Base-by-base conservation (phyloP, 2,329 filamentous ascomycete genomes). In the Ophiostoma ips region DNA sequence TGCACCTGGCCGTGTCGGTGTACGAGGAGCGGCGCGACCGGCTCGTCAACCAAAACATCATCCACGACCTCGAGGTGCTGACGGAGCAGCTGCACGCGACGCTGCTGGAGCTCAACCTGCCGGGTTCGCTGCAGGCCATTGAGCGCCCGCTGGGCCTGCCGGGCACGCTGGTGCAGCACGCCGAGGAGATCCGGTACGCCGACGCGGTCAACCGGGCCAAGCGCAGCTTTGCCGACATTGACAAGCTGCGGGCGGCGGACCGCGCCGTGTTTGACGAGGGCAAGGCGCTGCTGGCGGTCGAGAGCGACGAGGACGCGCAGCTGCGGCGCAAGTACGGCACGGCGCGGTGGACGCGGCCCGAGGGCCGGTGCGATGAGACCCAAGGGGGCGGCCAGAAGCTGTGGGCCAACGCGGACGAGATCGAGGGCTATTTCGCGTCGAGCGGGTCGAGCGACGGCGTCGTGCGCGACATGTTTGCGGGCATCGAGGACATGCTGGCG, bases 71-170 rank as follows among this genome's bases (percentile, higher is more conserved):
- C 5, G 89, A 96, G 58, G 74, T 71, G 0, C 73, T 96, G 58
- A 95, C 87, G 0, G 79, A 83, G 52, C 79, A 81, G 55, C 73
- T 96, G 0, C 84, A 94, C 59, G 81, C 87, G 57, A 69, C 89
- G 0, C 68, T 96, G 19, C 79, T 84, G 16, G 89, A 84, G 0
- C 70, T 96, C 13, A 92, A 94, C 52, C 75, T 98, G 0, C 92
- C 92, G 0, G 92, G 92, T 0, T 94, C 90, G 1, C 68, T 98
- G 4, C 92, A 98, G 63, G 92, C 92, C 0, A 72, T 96, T 1
- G 92, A 98, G 62, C 96, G 95, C 62, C 92, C 92, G 0, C 72
- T 98, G 0, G 92, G 92, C 0, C 66, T 98, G 4, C 92, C 92
- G 0, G 86, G 87, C 0, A 85, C 80, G 15, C 68, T 98, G 2